A percentile compares a stretch with the other conserved stretches of the same genome.
Evolutionary conservation across 2,329 filamentous ascomycete species (phyloP).

Genomic region (Penicillium corylophilum): DNA sequence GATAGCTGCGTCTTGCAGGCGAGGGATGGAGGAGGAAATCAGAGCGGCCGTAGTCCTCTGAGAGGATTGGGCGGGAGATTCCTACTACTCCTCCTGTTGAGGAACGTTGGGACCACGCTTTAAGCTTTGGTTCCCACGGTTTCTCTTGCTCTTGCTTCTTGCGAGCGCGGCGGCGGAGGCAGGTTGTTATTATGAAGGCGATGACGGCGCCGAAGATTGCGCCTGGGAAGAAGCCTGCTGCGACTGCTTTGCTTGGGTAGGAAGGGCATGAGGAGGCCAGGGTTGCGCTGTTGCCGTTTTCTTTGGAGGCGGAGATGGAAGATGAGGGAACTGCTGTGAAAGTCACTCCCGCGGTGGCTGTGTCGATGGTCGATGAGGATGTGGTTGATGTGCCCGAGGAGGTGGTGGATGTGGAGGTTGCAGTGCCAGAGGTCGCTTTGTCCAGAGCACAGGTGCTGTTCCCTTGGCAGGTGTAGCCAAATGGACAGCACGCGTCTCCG

Average conservation of each 20-base stretch:
- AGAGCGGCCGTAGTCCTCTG: slow-evolving; percentile 43
- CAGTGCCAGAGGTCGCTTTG: slow-evolving; percentile 22
- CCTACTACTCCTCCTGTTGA: slow-evolving; percentile 33
- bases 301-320: slow-evolving; percentile 19
- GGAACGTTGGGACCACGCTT: slow-evolving; percentile 34
- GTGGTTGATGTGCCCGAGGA: slow-evolving; percentile 12
- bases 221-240: slow-evolving; percentile 49
- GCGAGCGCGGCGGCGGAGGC: slow-evolving; percentile 28
- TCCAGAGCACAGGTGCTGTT: slow-evolving; percentile 30
- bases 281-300: slow-evolving; percentile 3
- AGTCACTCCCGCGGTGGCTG: slow-evolving; percentile 19
- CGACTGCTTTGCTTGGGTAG: slow-evolving; percentile 43
- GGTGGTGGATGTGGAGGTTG: slow-evolving; percentile 15
- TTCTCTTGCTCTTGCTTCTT: slow-evolving; percentile 21
- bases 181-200: slow-evolving; percentile 52
- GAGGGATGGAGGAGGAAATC: slow-evolving; percentile 42
- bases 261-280: slow-evolving; percentile 30
- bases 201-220: slow-evolving; percentile 49
- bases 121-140: slow-evolving; percentile 22
- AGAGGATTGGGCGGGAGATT: slow-evolving; percentile 47
- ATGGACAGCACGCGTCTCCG: slow-evolving; percentile 46
- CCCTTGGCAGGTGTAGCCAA: slow-evolving; percentile 46
- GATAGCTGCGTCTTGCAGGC: slow-evolving; percentile 22
- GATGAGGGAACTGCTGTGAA: slow-evolving; percentile 23
- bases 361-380: slow-evolving; percentile 5